Base-by-base conservation (phyloP, 495 filamentous ascomycete genomes). In the Cenococcum geophilum region DNA sequence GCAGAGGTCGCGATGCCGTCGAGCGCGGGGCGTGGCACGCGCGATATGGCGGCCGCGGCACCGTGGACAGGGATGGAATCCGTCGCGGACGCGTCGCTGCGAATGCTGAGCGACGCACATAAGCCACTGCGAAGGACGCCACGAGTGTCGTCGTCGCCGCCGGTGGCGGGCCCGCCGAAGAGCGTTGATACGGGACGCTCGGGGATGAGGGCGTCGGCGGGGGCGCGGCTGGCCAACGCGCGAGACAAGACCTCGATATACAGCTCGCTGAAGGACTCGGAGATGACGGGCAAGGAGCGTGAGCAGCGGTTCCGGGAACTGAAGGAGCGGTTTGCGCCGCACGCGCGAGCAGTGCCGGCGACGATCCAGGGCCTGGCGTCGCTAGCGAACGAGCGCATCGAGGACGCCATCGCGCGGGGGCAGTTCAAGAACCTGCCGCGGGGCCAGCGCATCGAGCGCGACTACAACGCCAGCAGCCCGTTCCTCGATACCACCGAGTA, bases 401-500 rank as follows among this genome's bases (percentile, higher is more conserved):
- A 96, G 68, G 89, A 96, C 71, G 93, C 93, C 1, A 95, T 96
- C 67, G 86, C 89, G 9, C 79, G 91, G 23, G 93, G 93, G 0
- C 89, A 95, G 70, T 98, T 98, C 74, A 86, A 91, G 62, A 85
- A 90, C 57, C 88, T 97, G 4, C 83, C 87, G n/a, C 80, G 93
- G 11, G 93, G 93, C 0, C 89, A 89, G 65, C 85, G 83, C 14
- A 78, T 89, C 0, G 82, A 92, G 72, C 76, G 85, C 20, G 92
- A 96, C 70, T 77, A 90, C 55, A 86, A 89, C 68, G 88, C 88
- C 1, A 86, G 85, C 62, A 93, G 85, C 68, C 91, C 95, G 0
- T 98, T 93, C 70, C 80, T 97, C 36, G 91, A 97, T 71, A 97
- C 93, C 1, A 97, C 95, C 0, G 92, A 96, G 73, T 97, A 96